These are phyloP conservation scores for Termitomyces sp. DNA, from an alignment of 768 basidiomycete genomes.

Conservation along the genomic window DNA sequence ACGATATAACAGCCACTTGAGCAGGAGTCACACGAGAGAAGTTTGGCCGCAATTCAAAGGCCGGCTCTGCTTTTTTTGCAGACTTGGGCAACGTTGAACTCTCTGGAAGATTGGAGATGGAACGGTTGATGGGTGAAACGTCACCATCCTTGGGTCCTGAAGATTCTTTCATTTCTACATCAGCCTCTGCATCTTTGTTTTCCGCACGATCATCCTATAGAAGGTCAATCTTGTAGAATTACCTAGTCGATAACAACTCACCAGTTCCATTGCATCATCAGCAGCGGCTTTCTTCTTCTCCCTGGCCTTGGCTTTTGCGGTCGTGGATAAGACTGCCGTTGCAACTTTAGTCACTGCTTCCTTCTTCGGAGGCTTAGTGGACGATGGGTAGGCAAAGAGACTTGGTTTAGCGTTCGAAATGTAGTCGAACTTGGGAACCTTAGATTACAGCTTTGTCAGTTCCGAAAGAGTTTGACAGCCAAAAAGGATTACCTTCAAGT, in stretches of 20 bases:
- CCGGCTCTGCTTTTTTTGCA: constrained; percentile 68
- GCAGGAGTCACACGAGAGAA: constrained; percentile 90
- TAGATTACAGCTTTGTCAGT: constrained; percentile 3
- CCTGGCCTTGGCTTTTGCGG: constrained; percentile 93
- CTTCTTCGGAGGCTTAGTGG: constrained; percentile 85
- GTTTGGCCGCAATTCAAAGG: constrained; percentile 73
- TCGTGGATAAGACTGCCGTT: constrained; percentile 93
- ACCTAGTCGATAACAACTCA: constrained; percentile 26
- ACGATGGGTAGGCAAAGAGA: constrained; percentile 86
- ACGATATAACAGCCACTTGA: constrained; percentile 80
- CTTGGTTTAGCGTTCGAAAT: constrained; percentile 87
- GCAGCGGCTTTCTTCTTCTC: constrained; percentile 88
- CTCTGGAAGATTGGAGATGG: constrained; percentile 43
- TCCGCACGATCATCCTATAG: constrained; percentile 51
- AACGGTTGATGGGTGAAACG: constrained; percentile 51
- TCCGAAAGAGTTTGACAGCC: background rate
- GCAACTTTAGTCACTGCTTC: constrained; percentile 90
- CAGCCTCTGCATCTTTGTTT: constrained; percentile 45
- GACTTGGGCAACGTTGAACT: constrained; percentile 31
- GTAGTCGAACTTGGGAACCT: constrained; percentile 94
- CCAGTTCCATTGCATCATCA: constrained; percentile 81
- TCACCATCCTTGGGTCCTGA: constrained; percentile 43
- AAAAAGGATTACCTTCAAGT: constrained; percentile 60
- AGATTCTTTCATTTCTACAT: constrained; percentile 72
- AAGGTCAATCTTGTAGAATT: constrained; percentile 9